Evolutionary conservation across 306 rosid genomes (phyloP), one percentile per base, ranked within the genome.

Genomic region (Elaeagnus macrophylla): DNA sequence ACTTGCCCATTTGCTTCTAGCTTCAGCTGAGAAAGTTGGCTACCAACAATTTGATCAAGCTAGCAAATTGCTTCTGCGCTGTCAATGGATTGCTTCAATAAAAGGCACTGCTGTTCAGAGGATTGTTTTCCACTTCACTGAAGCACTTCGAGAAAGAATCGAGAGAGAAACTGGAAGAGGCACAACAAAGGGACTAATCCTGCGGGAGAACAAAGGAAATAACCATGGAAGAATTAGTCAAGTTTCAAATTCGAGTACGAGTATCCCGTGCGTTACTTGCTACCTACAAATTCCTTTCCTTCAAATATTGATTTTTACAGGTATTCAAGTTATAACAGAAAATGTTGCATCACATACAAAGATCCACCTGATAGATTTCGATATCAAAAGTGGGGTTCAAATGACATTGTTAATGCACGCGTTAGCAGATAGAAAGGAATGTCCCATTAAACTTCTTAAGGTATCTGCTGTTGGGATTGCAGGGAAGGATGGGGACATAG

Each of bases 1-100:
- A 52, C 97, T 90, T 48, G 84, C 73, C 16, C 90, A 89, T 61
- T 38, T 73, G 35, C 83, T 89, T 19, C 72, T 83, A 42, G 76
- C 84, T 48, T 85, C 85, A 18, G 94, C 90, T 11, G 90, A 89
- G 69, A 86, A 64, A 42, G 85, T 85, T 15, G 67, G 81, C 15
- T 72, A 60, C 64, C 74, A 75, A 32, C 84, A 89, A 68, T 81
- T 47, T 14, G 90, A 79, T 12, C 76, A 81, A 6, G 97, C 95
- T 0, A 74, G 66, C 25, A 66, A 62, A 44, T 54, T 89, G 48
- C 94, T 89, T 51, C 61, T 42, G 39, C 81, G 56, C 50, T 81
- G 86, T 17, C 69, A 81, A 37, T 54, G 73, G 75, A 66, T 66
- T 41, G 74, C 95, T 17, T 74, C 75, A 18, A 39, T 67, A 2